Evolutionary conservation across 768 basidiomycete species (phyloP), one percentile per base, ranked within the genome.

Genomic region (Auricularia sp.): DNA sequence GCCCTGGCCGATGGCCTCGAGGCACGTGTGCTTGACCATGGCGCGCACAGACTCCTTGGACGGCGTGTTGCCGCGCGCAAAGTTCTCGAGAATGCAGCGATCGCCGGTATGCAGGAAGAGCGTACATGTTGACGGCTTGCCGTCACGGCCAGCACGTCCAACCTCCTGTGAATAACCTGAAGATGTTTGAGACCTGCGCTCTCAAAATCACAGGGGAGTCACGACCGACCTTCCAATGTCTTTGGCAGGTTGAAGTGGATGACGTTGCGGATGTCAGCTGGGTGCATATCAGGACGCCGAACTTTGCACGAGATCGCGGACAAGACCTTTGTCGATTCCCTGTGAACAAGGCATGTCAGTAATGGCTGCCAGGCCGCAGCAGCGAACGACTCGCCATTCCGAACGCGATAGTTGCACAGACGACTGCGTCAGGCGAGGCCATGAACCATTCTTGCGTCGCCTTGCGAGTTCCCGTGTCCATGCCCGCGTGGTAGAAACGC

Each of bases 51-150:
- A 71, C n/a, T 39, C 66, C 70, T 77, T 72, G 0, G 76, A 71
- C 61, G 79, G 80, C 0, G 80, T 83, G 68, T 83, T 80, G 0
- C 81, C 82, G 1, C 81, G 76, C 24, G 71, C 74, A 66, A 83
- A 82, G 11, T 80, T 79, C 67, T 83, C 80, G 24, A 83, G 72
- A 36, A 79, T 71, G 1, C 80, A 78, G 10, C 82, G 74, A 67
- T 83, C 82, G 3, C 68, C 61, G 2, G 77, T 70, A 10, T 74
- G 76, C 8, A 82, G 74, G 68, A 80, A 80, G 75, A 82, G 76
- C 16, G 77, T 67, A 71, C 82, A 83, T 6, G 72, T 73, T 11
- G 82, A 81, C 2, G 72, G 77, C 4, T 76, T 66, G 7, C 77
- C 77, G 59, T 81, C 80, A 21, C 77, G 72, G 7, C 79, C 80